Percentiles rank a stretch among this genome's conserved stretches.
Conservation (phyloP, 2,329 filamentous ascomycete genomes). For the Fusarium dlaminii region DNA sequence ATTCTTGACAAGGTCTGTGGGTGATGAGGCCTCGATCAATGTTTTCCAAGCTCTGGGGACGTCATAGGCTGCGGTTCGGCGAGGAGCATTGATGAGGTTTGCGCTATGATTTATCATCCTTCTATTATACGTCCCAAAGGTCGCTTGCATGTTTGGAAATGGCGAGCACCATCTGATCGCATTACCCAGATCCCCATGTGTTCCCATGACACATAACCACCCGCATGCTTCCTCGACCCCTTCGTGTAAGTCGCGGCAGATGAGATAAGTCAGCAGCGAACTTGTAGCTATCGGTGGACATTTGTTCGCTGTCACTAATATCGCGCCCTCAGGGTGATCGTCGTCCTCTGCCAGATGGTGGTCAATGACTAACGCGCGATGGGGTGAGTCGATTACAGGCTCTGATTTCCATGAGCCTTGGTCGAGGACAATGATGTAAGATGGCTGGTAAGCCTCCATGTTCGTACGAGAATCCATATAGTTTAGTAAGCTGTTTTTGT, state of each 20-base stretch:
- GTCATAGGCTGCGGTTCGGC: slow-evolving; percentile 68
- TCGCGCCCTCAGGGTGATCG: slow-evolving; percentile 64
- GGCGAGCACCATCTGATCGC: slow-evolving; percentile 72
- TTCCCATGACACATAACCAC: slow-evolving; percentile 72
- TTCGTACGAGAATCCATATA: slow-evolving; percentile 59
- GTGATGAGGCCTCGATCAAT: slow-evolving; percentile 59
- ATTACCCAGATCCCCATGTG: slow-evolving; percentile 73
- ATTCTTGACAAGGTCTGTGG: slow-evolving; percentile 61
- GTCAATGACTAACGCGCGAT: slow-evolving; percentile 69
- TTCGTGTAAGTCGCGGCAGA: slow-evolving; percentile 66
- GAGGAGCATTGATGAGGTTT: slow-evolving; percentile 71
- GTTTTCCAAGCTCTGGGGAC: slow-evolving; percentile 69
- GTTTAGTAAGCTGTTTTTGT: slow-evolving; percentile 69
- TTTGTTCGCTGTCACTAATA: slow-evolving; percentile 69
- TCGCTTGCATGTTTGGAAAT: slow-evolving; percentile 71
- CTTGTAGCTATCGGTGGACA: slow-evolving; percentile 73
- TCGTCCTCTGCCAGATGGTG: slow-evolving; percentile 66
- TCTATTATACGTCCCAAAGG: slow-evolving; percentile 69
- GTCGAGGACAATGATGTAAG: slow-evolving; percentile 71
- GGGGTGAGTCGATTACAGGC: slow-evolving; percentile 60
- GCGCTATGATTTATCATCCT: slow-evolving; percentile 71
- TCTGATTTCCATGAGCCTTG: slow-evolving; percentile 68
- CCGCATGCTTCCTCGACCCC: slow-evolving; percentile 60
- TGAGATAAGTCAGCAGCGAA: slow-evolving; percentile 69
- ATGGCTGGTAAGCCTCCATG: slow-evolving; percentile 61